Conservation (phyloP, 225 moss, liverwort and hornwort species). For the Pseudisothecium myosuroides region DNA sequence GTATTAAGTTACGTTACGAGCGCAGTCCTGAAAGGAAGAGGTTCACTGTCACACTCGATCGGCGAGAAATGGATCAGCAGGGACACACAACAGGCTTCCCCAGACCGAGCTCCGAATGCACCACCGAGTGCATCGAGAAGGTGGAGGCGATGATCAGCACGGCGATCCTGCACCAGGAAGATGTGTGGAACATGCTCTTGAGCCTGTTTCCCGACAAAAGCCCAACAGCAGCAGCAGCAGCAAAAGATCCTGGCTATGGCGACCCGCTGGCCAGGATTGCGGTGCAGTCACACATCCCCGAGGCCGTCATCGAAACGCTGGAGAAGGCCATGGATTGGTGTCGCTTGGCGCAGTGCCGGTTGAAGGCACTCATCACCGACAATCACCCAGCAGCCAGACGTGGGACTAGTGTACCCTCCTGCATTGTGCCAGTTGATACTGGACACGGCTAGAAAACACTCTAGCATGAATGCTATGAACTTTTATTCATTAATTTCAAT, state of each 20-base stretch:
- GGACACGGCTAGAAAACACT: neutral
- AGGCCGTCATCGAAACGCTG: neutral
- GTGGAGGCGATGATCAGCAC: slow-evolving; percentile 28
- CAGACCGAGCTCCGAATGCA: neutral
- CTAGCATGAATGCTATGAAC: neutral
- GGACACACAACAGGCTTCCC: neutral
- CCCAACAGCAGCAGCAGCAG: neutral
- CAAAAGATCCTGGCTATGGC: neutral
- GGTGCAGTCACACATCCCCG: neutral
- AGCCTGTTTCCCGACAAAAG: neutral
- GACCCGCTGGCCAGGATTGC: neutral
- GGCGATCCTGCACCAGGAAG: slow-evolving; percentile 15
- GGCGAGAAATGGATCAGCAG: neutral
- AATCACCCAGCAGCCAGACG: neutral
- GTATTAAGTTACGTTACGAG: neutral
- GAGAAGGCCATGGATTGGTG: slow-evolving; percentile 26
- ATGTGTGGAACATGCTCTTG: slow-evolving; percentile 6
- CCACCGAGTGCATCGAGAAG: slow-evolving; percentile 15
- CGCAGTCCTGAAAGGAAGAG: neutral
- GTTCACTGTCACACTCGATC: neutral
- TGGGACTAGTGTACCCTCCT: neutral
- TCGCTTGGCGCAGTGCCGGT: slow-evolving; percentile 15
- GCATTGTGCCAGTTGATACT: neutral
- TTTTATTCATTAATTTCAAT: neutral
- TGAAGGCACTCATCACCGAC: slow-evolving; percentile 1